Evolutionary conservation across 2,329 filamentous ascomycete species (phyloP).

Genomic region (Cryphonectria nitschkei): DNA sequence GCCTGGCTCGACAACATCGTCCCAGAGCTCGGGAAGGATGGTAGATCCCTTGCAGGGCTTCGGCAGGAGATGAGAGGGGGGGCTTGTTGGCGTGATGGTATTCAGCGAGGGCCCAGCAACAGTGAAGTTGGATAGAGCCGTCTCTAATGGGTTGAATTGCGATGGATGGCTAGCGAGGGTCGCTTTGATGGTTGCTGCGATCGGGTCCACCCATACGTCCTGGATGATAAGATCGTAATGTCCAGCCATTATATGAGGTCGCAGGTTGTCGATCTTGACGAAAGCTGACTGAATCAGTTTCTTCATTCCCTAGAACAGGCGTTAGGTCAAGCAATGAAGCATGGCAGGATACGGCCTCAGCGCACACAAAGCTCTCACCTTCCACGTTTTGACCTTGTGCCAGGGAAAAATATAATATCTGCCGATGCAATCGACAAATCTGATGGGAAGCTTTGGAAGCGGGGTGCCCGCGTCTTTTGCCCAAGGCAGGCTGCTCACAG

Average conservation of each 20-base stretch:
- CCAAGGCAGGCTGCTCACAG: constrained; percentile 15
- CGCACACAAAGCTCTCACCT: constrained; percentile 17
- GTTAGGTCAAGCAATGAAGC: background rate
- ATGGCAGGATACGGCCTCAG: background rate
- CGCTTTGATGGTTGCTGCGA: constrained; percentile 22
- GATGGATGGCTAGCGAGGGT: constrained; percentile 24
- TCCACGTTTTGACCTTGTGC: constrained; percentile 28
- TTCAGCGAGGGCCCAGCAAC: background rate
- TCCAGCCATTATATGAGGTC: constrained; percentile 19
- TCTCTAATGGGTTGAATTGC: background rate
- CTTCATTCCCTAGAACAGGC: constrained; percentile 18
- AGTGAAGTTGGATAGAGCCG: constrained; percentile 4
- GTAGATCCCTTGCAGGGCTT: constrained; percentile 18
- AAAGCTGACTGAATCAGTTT: constrained; percentile 24
- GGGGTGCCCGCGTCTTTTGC: constrained; percentile 22
- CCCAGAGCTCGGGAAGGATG: constrained; percentile 30
- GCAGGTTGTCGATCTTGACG: constrained; percentile 20
- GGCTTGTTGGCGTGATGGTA: background rate
- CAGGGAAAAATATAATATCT: constrained; percentile 27
- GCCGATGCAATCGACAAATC: constrained; percentile 27
- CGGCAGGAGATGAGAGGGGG: background rate
- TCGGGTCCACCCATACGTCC: constrained; percentile 9
- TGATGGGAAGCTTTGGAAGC: constrained; percentile 29
- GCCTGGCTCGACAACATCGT: constrained; percentile 28
- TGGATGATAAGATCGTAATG: constrained; percentile 27